A percentile compares a stretch with the other conserved stretches of the same genome.
Evolutionary conservation across 2,329 filamentous ascomycete species (phyloP).

Genomic region (Alternaria solani): DNA sequence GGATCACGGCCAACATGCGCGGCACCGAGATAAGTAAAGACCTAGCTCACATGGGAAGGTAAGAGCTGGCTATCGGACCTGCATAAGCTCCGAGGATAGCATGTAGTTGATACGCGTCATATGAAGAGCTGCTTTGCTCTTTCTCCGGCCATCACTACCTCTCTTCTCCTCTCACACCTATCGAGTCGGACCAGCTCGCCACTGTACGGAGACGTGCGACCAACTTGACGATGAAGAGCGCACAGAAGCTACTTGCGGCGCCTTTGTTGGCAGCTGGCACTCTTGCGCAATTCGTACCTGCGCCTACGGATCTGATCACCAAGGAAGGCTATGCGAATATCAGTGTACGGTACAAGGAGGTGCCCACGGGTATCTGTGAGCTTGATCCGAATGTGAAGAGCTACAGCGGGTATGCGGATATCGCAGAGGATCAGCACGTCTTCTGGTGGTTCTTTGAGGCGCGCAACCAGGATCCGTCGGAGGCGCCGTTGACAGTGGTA

Average conservation of each 20-base stretch:
- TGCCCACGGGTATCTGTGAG: constrained; percentile 63
- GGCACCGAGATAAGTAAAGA: constrained; percentile 3
- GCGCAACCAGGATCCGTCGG: constrained; percentile 57
- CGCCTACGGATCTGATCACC: constrained; percentile 55
- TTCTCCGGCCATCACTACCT: neutral
- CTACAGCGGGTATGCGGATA: constrained; percentile 64
- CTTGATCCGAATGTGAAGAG: constrained; percentile 64
- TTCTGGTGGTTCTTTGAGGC: constrained; percentile 67
- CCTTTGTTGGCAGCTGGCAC: constrained; percentile 30
- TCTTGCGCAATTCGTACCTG: constrained; percentile 55
- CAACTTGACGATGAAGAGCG: constrained; percentile 16
- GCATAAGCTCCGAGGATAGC: constrained; percentile 6
- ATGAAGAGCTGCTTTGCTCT: neutral
- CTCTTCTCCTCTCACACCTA: neutral
- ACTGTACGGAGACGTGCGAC: neutral
- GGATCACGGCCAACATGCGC: constrained; percentile 1
- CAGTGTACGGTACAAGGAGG: constrained; percentile 67
- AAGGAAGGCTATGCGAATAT: constrained; percentile 57
- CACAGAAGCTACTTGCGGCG: constrained; percentile 19
- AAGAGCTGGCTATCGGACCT: constrained; percentile 5
- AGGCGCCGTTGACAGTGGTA: constrained; percentile 64
- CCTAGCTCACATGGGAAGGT: constrained; percentile 18
- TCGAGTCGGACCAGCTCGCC: neutral
- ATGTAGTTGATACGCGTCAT: neutral
- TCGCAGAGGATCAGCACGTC: constrained; percentile 61